Conservation (phyloP, 2,329 filamentous ascomycete genomes). For the Phoma sp. region DNA sequence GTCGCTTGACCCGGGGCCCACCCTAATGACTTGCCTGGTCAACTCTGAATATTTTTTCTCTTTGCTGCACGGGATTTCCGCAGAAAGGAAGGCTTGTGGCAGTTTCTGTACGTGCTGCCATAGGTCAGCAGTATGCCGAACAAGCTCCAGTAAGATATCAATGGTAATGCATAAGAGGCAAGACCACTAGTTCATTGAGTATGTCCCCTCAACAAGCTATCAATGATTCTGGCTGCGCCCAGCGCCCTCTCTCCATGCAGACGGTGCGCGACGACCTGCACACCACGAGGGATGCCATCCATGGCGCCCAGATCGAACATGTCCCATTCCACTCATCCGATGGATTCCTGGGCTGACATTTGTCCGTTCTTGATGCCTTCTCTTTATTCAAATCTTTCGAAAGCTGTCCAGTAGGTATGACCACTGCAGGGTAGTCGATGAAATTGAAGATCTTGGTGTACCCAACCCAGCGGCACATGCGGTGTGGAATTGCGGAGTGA, state of each 20-base stretch:
- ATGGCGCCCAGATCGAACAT: conserved; percentile 44
- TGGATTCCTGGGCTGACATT: conserved; percentile 56
- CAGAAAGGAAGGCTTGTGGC: too few relatives aligned
- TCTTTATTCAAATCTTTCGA: conserved; percentile 48
- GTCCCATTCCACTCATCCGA: conserved; percentile 60
- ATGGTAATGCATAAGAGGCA: too few relatives aligned
- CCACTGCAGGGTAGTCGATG: conserved; percentile 65
- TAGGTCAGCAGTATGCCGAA: too few relatives aligned
- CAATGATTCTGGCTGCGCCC: conserved; percentile 43
- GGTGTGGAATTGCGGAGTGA: conserved; percentile 61
- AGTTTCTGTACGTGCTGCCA: too few relatives aligned
- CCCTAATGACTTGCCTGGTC: too few relatives aligned
- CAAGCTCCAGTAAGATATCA: too few relatives aligned
- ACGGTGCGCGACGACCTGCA: conserved; percentile 46
- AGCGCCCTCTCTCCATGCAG: conserved; percentile 49
- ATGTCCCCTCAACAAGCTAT: conserved; percentile 16
- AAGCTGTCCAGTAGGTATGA: conserved; percentile 61
- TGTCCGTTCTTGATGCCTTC: conserved; percentile 33
- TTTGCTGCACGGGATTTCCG: too few relatives aligned
- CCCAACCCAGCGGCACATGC: conserved; percentile 56
- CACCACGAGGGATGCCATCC: conserved; percentile 46
- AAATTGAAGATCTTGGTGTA: conserved; percentile 69
- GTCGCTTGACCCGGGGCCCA: too few relatives aligned
- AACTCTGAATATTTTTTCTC: too few relatives aligned
- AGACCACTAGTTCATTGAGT: too few relatives aligned